Conservation (phyloP, 306 rosid genomes). For the Quercus bicolor region DNA sequence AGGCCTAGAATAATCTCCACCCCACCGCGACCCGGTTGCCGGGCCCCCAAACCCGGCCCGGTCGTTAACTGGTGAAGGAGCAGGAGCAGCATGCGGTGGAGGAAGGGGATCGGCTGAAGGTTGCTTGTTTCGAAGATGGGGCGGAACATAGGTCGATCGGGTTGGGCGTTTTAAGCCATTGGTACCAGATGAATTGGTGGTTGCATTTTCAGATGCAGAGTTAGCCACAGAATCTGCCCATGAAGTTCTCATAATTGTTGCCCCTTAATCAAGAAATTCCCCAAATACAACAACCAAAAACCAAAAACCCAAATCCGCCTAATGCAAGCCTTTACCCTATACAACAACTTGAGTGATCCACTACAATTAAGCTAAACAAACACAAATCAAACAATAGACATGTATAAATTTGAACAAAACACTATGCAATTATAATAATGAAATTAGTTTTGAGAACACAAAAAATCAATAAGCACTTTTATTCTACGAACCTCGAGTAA, state of each 20-base stretch:
- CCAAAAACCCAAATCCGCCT: slow-evolving; percentile 18
- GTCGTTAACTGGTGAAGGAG: slow-evolving; percentile 27
- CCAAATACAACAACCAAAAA: neutral
- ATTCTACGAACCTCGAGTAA: too few relatives aligned
- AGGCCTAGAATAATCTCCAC: slow-evolving; percentile 35
- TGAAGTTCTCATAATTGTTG: slow-evolving; percentile 53
- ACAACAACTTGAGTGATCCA: slow-evolving; percentile 20
- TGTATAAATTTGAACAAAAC: neutral
- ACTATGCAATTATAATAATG: neutral
- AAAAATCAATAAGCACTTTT: too few relatives aligned
- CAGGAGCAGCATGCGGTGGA: neutral
- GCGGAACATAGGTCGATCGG: slow-evolving; percentile 62
- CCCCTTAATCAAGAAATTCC: neutral
- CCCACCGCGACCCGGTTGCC: slow-evolving; percentile 34
- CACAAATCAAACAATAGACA: neutral
- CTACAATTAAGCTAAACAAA: slow-evolving; percentile 25
- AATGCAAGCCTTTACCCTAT: slow-evolving; percentile 18
- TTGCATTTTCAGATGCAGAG: slow-evolving; percentile 35
- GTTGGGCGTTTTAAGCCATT: slow-evolving; percentile 32
- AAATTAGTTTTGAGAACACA: neutral
- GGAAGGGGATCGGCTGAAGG: slow-evolving; percentile 39
- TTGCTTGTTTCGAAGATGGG: slow-evolving; percentile 68
- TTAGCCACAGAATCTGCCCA: slow-evolving; percentile 73
- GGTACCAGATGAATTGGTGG: slow-evolving; percentile 30
- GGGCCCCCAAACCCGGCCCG: slow-evolving; percentile 36